Evolutionary conservation across 495 filamentous ascomycete genomes (phyloP), one percentile per base, ranked within the genome.

Genomic region (Talaromyces ruber): DNA sequence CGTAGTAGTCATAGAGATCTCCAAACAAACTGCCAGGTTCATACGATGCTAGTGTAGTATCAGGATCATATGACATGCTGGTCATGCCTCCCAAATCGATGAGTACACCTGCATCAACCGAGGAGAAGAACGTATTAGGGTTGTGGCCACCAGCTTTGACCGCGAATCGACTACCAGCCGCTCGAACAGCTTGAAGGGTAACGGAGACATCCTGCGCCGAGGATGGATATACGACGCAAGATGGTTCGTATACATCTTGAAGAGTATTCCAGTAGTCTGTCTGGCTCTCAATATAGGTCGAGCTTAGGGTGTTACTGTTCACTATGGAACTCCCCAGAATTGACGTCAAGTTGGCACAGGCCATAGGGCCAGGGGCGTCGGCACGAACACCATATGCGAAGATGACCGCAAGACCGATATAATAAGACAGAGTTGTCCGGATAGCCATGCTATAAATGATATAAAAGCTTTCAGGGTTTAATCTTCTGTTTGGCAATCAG

Each of bases 141-240:
- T 75, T 74, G 60, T 82, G 79, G 0, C 79, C 79, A 4, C 77
- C 75, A 21, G 69, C 73, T 50, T 77, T 79, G 60, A 82, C 70
- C 3, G 79, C 79, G 60, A 81, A 82, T 28, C 74, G 72, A 47
- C 66, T 71, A 12, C 63, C 63, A 8, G 69, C 64, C 8, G 62
- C 63, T 43, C 63, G 67, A 11, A 71, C 64, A 11, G 69, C 67
- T 22, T 71, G 63, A 0, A 76, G 52, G 14, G 62, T 43, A 11
- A 65, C 58, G 2, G 70, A 71, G 18, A 75, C 71, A 52, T 75
- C 70, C 25, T 66, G 52, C 0, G 71, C 67, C 0, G 61, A 63
- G 6, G 43, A 18, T 2, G 74, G 74, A 32, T 68, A 70, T n/a
- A 75, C 61, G 8, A 74, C 62, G 51, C 74, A 76, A 4, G 69